Evolutionary conservation across 1,139 yeast species (phyloP).

Genomic region (Diutina pseudorugosa): DNA sequence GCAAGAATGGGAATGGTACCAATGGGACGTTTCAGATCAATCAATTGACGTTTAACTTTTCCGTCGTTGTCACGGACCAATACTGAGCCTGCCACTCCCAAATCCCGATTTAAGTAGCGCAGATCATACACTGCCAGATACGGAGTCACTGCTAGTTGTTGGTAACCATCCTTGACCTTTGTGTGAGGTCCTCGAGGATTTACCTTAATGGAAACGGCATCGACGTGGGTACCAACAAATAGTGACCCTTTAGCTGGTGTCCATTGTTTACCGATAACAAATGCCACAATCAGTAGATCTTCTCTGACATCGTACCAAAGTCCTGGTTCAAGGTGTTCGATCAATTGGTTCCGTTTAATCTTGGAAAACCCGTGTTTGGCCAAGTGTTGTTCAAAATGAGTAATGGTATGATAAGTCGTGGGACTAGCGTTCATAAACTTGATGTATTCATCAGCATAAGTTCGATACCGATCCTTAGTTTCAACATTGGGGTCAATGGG

Average conservation of each 20-base stretch:
- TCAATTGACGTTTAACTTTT: conserved; percentile 13
- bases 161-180: conserved; percentile 37
- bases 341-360: conserved; percentile 16
- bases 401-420: conserved; percentile 29
- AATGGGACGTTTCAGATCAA: conserved; percentile 27
- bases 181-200: conserved; percentile 41
- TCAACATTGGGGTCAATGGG: background rate
- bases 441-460: conserved; percentile 20
- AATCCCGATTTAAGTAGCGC: conserved; percentile 56
- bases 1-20: conserved; percentile 25
- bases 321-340: conserved; percentile 14
- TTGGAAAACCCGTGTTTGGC: conserved; percentile 19
- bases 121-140: conserved; percentile 48
- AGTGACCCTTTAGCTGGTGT: conserved; percentile 44
- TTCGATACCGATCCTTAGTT: conserved; percentile 7
- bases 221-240: conserved; percentile 48
- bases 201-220: conserved; percentile 43
- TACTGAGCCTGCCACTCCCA: conserved; percentile 28
- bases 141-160: conserved; percentile 53
- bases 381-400: conserved; percentile 16
- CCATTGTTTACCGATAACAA: conserved; percentile 48
- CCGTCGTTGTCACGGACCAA: conserved; percentile 11
- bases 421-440: conserved; percentile 28
- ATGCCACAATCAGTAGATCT: conserved; percentile 34
- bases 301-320: conserved; percentile 23